Conservation (phyloP, 164 flowering plant species). For the Umbilicus rupestris region DNA sequence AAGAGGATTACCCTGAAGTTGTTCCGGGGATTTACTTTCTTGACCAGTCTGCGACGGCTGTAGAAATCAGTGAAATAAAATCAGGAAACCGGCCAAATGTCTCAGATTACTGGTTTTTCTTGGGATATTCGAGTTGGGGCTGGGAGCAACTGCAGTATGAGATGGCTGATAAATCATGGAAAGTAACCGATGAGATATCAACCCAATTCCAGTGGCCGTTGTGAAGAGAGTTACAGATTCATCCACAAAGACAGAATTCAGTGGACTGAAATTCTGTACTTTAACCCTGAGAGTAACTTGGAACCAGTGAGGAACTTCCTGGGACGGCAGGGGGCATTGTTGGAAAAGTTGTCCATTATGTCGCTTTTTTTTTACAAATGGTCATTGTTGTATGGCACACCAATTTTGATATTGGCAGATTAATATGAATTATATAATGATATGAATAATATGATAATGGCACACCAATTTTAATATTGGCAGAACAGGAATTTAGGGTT, state of each 20-base stretch:
- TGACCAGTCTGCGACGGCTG: slow-evolving; percentile 39
- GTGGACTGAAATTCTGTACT: neutral
- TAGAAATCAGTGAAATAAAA: slow-evolving; percentile 32
- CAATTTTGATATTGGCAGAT: too few relatives aligned
- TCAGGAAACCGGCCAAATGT: slow-evolving; percentile 32
- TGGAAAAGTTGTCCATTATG: too few relatives aligned
- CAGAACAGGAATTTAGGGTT: neutral
- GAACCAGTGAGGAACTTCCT: too few relatives aligned
- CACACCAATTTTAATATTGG: neutral
- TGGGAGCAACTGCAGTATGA: slow-evolving; percentile 77
- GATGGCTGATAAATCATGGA: slow-evolving; percentile 72
- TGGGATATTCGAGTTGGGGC: slow-evolving; percentile 75
- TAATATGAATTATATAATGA: too few relatives aligned
- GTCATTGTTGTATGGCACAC: too few relatives aligned
- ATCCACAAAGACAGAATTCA: neutral
- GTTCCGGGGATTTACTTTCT: slow-evolving; percentile 52
- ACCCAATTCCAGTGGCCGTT: neutral
- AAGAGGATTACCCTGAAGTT: slow-evolving; percentile 32
- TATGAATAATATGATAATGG: neutral
- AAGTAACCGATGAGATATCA: slow-evolving; percentile 9
- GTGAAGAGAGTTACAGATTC: neutral
- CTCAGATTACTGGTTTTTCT: slow-evolving; percentile 67
- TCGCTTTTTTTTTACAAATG: too few relatives aligned
- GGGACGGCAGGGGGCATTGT: too few relatives aligned
- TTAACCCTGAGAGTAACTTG: neutral